Evolutionary conservation across 257 asterid genomes (phyloP).

Genomic region (Eustoma russellianum): DNA sequence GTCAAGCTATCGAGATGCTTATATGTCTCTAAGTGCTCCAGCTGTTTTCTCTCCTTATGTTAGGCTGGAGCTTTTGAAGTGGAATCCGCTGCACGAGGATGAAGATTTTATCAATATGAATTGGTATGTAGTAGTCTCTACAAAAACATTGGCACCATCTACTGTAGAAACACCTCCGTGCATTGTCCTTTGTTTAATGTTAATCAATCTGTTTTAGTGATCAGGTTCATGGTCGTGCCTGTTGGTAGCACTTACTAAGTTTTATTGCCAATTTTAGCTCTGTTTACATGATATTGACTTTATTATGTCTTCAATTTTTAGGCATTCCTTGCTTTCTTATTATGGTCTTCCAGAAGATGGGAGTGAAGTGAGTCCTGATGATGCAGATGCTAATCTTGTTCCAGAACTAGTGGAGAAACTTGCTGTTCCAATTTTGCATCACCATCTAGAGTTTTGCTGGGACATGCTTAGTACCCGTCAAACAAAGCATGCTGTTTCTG

Average conservation of each 20-base stretch:
- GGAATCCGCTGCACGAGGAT: constrained; percentile 94
- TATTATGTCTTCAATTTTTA: constrained; percentile 20
- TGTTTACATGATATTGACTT: not conserved
- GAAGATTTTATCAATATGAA: constrained; percentile 78
- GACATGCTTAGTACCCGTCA: constrained; percentile 81
- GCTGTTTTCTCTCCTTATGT: constrained; percentile 89
- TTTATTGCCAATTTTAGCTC: too few relatives aligned
- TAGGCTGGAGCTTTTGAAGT: constrained; percentile 88
- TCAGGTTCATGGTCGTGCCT: too few relatives aligned
- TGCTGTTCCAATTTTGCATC: constrained; percentile 81
- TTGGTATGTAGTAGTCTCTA: constrained; percentile 46
- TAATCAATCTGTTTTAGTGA: not conserved
- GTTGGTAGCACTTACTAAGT: too few relatives aligned
- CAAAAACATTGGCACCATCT: not conserved
- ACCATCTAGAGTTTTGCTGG: constrained; percentile 71
- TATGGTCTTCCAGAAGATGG: constrained; percentile 66
- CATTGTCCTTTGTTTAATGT: not conserved
- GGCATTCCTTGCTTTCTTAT: constrained; percentile 72
- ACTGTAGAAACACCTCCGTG: not conserved
- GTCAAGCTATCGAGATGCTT: constrained; percentile 84
- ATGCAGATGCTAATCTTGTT: constrained; percentile 70
- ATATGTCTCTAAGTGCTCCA: constrained; percentile 75
- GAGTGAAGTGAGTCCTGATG: constrained; percentile 29
- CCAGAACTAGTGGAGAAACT: constrained; percentile 79
- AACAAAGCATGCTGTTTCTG: constrained; percentile 67